Conservation (phyloP, 2,329 filamentous ascomycete species). For the Xylaria polymorpha region DNA sequence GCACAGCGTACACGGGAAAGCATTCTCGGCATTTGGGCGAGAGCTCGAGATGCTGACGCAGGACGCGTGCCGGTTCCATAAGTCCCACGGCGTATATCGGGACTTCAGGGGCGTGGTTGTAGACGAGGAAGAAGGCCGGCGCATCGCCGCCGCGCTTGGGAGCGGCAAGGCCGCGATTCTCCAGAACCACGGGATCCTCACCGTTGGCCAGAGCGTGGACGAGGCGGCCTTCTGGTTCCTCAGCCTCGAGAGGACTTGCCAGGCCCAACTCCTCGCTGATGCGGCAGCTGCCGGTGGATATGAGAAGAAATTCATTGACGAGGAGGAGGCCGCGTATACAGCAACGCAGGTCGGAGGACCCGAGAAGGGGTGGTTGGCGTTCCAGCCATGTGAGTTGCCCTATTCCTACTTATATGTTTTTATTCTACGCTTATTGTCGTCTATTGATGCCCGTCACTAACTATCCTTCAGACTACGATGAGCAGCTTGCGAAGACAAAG, state of each 20-base stretch:
- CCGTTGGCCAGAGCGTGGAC: constrained; percentile 71
- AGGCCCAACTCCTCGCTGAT: constrained; percentile 70
- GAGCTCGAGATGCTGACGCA: constrained; percentile 72
- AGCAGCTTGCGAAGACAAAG: constrained; percentile 41
- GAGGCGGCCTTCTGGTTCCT: constrained; percentile 74
- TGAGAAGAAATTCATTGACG: constrained; percentile 47
- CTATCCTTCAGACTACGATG: constrained; percentile 37
- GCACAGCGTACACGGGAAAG: constrained; percentile 69
- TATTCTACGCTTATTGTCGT: not conserved
- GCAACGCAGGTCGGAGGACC: constrained; percentile 47
- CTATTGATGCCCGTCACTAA: not conserved
- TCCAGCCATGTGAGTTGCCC: constrained; percentile 43
- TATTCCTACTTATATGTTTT: not conserved
- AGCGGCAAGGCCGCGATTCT: constrained; percentile 66
- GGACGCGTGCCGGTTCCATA: constrained; percentile 68
- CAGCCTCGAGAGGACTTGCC: constrained; percentile 70
- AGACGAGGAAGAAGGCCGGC: constrained; percentile 66
- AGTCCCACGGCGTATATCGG: constrained; percentile 68
- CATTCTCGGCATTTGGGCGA: constrained; percentile 67
- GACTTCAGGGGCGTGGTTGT: constrained; percentile 72
- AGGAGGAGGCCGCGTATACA: constrained; percentile 47
- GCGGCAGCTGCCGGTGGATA: constrained; percentile 58
- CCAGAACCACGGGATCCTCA: constrained; percentile 72
- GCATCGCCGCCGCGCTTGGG: constrained; percentile 68
- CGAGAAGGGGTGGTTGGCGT: constrained; percentile 50